A percentile compares a stretch with the other conserved stretches of the same genome.
Evolutionary conservation across 345 rosid genomes (phyloP).

Genomic region (Noccaea caerulescens): DNA sequence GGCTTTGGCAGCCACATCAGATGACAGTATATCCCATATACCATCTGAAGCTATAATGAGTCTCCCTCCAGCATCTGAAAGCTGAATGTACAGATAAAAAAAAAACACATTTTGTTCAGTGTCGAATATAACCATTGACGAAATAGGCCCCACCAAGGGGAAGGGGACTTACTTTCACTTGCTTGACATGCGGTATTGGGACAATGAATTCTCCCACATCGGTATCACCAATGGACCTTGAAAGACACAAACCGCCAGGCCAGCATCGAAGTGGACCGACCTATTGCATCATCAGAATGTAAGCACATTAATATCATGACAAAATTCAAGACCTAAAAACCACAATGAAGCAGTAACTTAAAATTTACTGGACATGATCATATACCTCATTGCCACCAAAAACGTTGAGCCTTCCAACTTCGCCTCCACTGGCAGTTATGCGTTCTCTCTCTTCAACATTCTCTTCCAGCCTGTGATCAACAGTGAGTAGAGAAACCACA

Average conservation of each 20-base stretch:
- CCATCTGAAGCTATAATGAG: slow-evolving; percentile 99
- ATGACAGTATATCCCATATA: slow-evolving; percentile 95
- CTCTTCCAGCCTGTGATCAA: slow-evolving; percentile 98
- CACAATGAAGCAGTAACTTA: not conserved
- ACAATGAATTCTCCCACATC: slow-evolving; percentile 99
- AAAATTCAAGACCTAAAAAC: slow-evolving; percentile 17
- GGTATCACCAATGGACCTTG: slow-evolving; percentile 97
- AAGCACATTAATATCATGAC: slow-evolving; percentile 10
- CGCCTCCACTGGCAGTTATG: slow-evolving; percentile 99
- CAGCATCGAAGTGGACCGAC: slow-evolving; percentile 99
- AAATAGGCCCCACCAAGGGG: slow-evolving; percentile 20
- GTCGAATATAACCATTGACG: slow-evolving; percentile 6
- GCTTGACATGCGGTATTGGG: slow-evolving; percentile 98
- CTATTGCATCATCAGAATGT: slow-evolving; percentile 44
- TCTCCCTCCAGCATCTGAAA: slow-evolving; percentile 93
- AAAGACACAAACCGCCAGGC: slow-evolving; percentile 99
- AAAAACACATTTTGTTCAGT: slow-evolving; percentile 6
- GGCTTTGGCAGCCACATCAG: slow-evolving; percentile 91
- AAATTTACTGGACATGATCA: slow-evolving; percentile 9
- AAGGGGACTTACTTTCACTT: slow-evolving; percentile 78
- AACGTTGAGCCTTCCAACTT: slow-evolving; percentile 96
- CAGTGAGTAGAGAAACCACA: slow-evolving; percentile 91
- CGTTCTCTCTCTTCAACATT: slow-evolving; percentile 98
- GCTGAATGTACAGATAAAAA: slow-evolving; percentile 48
- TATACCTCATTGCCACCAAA: slow-evolving; percentile 97